Evolutionary conservation across 2,329 filamentous ascomycete genomes (phyloP).

Genomic region (Colletotrichum orbiculare): DNA sequence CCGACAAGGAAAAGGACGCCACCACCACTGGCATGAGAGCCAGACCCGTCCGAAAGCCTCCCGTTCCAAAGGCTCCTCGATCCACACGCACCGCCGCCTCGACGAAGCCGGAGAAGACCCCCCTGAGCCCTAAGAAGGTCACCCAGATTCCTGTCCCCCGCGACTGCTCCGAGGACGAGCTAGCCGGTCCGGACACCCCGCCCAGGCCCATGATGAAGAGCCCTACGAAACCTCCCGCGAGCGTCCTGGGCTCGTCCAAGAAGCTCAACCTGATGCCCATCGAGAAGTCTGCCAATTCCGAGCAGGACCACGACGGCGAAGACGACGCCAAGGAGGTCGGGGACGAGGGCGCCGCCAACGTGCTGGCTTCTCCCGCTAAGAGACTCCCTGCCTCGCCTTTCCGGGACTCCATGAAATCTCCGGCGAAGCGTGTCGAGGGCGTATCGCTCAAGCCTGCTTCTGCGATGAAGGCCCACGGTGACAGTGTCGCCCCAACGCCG

Average conservation of each 20-base stretch:
- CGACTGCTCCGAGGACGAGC: conserved; percentile 70
- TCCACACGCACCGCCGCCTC: conserved; percentile 41
- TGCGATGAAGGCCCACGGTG: conserved; percentile 42
- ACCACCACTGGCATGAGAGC: conserved; percentile 50
- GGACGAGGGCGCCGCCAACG: conserved; percentile 41
- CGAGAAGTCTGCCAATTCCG: conserved; percentile 18
- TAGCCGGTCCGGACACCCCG: conserved; percentile 62
- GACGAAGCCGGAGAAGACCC: conserved; percentile 55
- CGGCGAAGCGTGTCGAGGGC: conserved; percentile 64
- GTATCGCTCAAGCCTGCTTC: conserved; percentile 45
- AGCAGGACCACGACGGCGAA: conserved; percentile 39
- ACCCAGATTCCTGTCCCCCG: conserved; percentile 63
- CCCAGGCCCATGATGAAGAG: conserved; percentile 65
- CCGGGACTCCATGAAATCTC: conserved; percentile 67
- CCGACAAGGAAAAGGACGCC: conserved; percentile 40
- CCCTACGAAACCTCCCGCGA: conserved; percentile 61
- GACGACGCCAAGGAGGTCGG: conserved; percentile 24
- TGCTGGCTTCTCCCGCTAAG: conserved; percentile 67
- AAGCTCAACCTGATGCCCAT: conserved; percentile 47
- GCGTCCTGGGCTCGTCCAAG: conserved; percentile 44
- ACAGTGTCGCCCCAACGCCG: conserved; percentile 41
- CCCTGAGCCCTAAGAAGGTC: conserved; percentile 74
- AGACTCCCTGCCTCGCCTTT: conserved; percentile 62
- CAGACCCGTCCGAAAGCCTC: conserved; percentile 60
- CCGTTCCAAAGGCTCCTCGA: conserved; percentile 43